Evolutionary conservation across 2,329 filamentous ascomycete species (phyloP), one percentile per base, ranked within the genome.

Genomic region (Diaporthe citri): DNA sequence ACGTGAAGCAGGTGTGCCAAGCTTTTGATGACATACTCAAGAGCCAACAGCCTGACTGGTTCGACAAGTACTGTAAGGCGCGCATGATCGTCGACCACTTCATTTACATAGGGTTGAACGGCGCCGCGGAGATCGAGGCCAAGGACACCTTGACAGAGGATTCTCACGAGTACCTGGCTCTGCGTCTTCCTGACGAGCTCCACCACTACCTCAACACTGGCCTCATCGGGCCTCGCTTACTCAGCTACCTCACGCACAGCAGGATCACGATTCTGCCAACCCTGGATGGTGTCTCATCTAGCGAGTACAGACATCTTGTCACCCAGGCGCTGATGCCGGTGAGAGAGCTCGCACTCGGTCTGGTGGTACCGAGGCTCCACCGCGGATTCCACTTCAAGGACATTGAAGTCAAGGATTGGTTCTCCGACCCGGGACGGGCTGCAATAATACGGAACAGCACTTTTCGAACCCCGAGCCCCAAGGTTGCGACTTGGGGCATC

Each of bases 161-260:
- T 81, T 93, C 97, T 78, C 94, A 97, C 81, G 93, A 96, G 80
- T 96, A 98, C 81, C 91, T 98, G 76, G 95, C 95, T n/a, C 91
- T 97, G 75, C 93, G 96, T 75, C 88, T 99, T 7, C 95, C 97
- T 0, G 92, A 95, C 55, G 97, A 99, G 84, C 88, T 98, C 25
- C 96, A 96, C 82, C 94, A 95, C 83, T 98, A 98, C 82, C 88
- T 98, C 67, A 95, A 95, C 75, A 92, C 90, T 70, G 97, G 95
- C 46, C 86, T 98, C 57, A 91, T 98, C 77, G 92, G 94, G 39
- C 89, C 95, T 34, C 91, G 94, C 64, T 88, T 98, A 51, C 89
- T 97, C 17, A 94, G 93, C 82, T 96, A 93, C 89, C 91, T 98
- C 79, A 93, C 94, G 6, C 93, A 95, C 72, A 92, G 93, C 77